Conservation (phyloP, 1,284 basidiomycete species). For the Marasmius tenuissimus region DNA sequence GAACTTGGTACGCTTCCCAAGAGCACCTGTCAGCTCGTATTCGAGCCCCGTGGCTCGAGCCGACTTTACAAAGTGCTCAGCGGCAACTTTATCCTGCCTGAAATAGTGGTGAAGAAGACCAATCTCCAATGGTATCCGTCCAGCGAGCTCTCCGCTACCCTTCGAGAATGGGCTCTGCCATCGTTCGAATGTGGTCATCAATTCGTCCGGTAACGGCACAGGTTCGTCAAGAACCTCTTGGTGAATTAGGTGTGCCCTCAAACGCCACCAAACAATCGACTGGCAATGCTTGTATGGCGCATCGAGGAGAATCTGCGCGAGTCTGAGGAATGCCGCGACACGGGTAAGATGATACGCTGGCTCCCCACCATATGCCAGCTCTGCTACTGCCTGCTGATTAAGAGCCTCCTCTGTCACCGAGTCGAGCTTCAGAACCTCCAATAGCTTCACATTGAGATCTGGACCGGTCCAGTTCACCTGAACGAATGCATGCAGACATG, state of each 20-base stretch:
- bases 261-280: constrained; percentile 74
- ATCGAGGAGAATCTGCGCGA: constrained; percentile 74
- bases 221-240: constrained; percentile 87
- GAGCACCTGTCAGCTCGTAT: constrained; percentile 91
- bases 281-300: constrained; percentile 45
- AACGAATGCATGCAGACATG: constrained; percentile 86
- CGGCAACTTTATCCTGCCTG: constrained; percentile 77
- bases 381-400: constrained; percentile 69
- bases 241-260: constrained; percentile 77
- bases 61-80: constrained; percentile 79
- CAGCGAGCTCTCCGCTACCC: constrained; percentile 62
- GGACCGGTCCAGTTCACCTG: constrained; percentile 99
- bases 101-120: constrained; percentile 80
- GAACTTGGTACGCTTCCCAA: constrained; percentile 95
- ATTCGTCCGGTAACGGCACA: constrained; percentile 54
- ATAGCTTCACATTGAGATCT: constrained; percentile 64
- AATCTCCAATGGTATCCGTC: constrained; percentile 75
- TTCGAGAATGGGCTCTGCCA: constrained; percentile 41
- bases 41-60: constrained; percentile 78
- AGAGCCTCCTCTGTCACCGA: constrained; percentile 51
- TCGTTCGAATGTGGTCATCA: constrained; percentile 49
- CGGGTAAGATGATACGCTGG: constrained; percentile 92
- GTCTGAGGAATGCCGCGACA: constrained; percentile 70
- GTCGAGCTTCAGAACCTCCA: constrained; percentile 46
- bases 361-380: constrained; percentile 86